phyloP scores from a whole-genome alignment of 2,329 filamentous ascomycete genomes.

The Onygenales sp. region DNA sequence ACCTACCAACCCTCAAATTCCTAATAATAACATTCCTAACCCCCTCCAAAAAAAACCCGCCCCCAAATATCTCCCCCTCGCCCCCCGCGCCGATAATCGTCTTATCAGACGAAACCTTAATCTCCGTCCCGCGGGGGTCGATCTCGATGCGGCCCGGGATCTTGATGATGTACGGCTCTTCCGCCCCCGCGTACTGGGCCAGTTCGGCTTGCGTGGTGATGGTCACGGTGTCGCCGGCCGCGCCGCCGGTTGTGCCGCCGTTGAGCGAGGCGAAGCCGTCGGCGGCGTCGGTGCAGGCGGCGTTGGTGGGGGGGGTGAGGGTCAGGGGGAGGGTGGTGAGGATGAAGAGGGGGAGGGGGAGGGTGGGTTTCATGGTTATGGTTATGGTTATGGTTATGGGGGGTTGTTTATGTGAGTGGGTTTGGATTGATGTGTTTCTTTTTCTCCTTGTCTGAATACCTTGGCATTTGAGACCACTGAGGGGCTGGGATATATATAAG shows the following conservation, averaged over 20 bases:
- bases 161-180: constrained; percentile 1
- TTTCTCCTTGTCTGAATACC: no score
- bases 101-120: neutral
- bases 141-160: constrained; percentile 1
- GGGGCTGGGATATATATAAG: no score
- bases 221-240: neutral
- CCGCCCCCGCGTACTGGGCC: neutral
- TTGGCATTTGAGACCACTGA: no score
- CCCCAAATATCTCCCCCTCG: neutral
- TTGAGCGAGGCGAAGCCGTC: constrained; percentile 2
- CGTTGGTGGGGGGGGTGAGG: neutral
- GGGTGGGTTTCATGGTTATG: no score
- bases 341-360: no score
- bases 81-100: neutral
- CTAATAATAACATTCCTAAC: constrained; percentile 1
- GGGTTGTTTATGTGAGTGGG: no score
- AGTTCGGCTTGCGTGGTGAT: constrained; percentile 1
- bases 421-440: no score
- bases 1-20: constrained; percentile 1
- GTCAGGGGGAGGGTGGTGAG: no score
- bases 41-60: constrained; percentile 1
- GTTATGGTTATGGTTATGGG: no score
- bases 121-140: neutral
- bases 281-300: neutral
- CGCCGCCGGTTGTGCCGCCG: constrained; percentile 2